Conservation (phyloP, 805 yeast species). For the Cyberlindnera saturnus region DNA sequence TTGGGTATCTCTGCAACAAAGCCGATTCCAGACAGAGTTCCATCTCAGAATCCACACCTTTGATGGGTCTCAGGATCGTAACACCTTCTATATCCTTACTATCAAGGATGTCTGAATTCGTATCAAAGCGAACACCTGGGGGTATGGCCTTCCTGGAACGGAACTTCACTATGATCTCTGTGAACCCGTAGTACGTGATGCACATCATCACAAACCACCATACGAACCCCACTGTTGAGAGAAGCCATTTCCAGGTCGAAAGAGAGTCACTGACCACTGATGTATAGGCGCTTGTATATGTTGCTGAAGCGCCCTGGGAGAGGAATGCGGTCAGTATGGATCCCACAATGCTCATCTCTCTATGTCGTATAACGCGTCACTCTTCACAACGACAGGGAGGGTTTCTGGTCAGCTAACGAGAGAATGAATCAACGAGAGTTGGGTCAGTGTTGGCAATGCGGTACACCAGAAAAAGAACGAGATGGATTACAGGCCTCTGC, state of each 20-base stretch:
- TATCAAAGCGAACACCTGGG: constrained; percentile 1
- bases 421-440: too few relatives aligned
- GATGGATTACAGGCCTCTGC: too few relatives aligned
- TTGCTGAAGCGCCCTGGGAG: too few relatives aligned
- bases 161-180: constrained; percentile 20
- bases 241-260: not conserved
- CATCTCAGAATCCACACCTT: constrained; percentile 78
- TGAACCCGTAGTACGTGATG: constrained; percentile 18
- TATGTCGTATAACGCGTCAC: too few relatives aligned
- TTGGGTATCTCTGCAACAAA: constrained; percentile 63
- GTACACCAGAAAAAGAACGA: too few relatives aligned
- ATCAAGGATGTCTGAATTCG: constrained; percentile 3
- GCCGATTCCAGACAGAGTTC: constrained; percentile 61
- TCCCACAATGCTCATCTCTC: too few relatives aligned
- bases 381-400: too few relatives aligned
- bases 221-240: constrained; percentile 16
- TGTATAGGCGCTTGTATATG: too few relatives aligned
- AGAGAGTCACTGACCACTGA: not conserved
- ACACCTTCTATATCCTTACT: constrained; percentile 52
- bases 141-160: constrained; percentile 14
- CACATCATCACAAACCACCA: constrained; percentile 21
- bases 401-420: too few relatives aligned
- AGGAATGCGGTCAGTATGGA: too few relatives aligned
- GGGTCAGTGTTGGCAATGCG: too few relatives aligned
- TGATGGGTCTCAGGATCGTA: constrained; percentile 73